Evolutionary conservation across 2,329 filamentous ascomycete genomes (phyloP).

Genomic region (Phialophora tarda): DNA sequence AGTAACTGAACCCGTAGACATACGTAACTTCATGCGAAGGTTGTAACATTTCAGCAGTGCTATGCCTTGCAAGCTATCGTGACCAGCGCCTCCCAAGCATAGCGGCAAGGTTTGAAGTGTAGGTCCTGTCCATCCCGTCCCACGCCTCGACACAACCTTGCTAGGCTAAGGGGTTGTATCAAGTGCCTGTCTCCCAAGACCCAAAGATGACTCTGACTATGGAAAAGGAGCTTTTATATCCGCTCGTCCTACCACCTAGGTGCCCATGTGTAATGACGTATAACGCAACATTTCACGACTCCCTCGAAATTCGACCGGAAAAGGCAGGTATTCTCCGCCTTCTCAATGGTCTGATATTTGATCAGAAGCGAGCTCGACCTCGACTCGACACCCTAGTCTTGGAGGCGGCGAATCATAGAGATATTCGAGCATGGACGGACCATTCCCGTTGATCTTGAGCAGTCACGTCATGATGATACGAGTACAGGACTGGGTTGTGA

Average conservation of each 20-base stretch:
- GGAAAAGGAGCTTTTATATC: neutral
- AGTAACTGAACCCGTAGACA: neutral
- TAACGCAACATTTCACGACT: neutral
- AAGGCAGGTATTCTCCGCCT: neutral
- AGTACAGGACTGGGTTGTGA: neutral
- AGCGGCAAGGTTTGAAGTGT: neutral
- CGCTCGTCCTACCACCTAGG: neutral
- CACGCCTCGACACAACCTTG: neutral
- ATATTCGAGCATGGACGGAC: neutral
- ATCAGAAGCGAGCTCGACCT: neutral
- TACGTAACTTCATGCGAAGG: neutral
- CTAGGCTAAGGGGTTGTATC: neutral
- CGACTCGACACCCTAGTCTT: neutral
- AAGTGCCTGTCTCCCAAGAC: neutral
- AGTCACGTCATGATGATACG: constrained; percentile 6
- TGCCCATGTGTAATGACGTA: neutral
- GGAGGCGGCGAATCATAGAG: neutral
- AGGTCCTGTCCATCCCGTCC: neutral
- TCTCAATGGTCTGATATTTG: neutral
- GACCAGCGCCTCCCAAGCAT: neutral
- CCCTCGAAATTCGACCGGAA: neutral
- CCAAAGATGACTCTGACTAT: neutral
- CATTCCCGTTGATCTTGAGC: neutral
- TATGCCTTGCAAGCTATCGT: neutral
- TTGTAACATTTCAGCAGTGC: neutral